These are phyloP conservation scores for Phytophthora brassicae DNA, from an alignment of 352 stramenopile genomes.

Conservation along the genomic window DNA sequence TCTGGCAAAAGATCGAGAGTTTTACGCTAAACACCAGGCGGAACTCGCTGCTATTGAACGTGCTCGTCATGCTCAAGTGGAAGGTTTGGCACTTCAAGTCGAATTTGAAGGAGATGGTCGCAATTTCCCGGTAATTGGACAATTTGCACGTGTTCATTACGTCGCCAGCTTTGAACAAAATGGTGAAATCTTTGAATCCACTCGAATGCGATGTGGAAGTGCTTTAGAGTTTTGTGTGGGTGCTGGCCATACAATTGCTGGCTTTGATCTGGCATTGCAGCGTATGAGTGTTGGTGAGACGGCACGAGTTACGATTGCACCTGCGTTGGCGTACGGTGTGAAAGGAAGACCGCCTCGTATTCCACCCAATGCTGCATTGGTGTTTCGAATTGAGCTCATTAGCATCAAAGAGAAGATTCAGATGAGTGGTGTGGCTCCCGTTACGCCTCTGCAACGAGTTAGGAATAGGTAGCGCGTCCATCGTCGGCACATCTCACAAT, in stretches of 20 bases:
- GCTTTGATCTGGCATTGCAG: conserved; percentile 69
- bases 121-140: conserved; percentile 58
- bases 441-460: conserved; percentile 25
- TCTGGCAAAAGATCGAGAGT: conserved; percentile 40
- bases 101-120: conserved; percentile 58
- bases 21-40: conserved; percentile 47
- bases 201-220: conserved; percentile 43
- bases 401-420: conserved; percentile 77
- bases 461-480: conserved; percentile 29
- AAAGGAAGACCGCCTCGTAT: conserved; percentile 69
- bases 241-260: conserved; percentile 63
- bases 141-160: conserved; percentile 80
- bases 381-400: conserved; percentile 84
- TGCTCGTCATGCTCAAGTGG: conserved; percentile 37
- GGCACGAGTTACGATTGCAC: conserved; percentile 56
- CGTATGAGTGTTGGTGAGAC: conserved; percentile 82
- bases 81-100: conserved; percentile 51
- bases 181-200: conserved; percentile 67
- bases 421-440: conserved; percentile 15
- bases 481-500: too few species aligned
- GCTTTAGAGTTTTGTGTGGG: conserved; percentile 79
- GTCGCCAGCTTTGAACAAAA: conserved; percentile 52
- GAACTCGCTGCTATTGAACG: conserved; percentile 46
- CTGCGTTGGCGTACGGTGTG: conserved; percentile 72
- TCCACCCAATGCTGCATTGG: conserved; percentile 62